Base-by-base conservation (phyloP, 2,329 filamentous ascomycete genomes). In the Gaeumannomyces sp. region DNA sequence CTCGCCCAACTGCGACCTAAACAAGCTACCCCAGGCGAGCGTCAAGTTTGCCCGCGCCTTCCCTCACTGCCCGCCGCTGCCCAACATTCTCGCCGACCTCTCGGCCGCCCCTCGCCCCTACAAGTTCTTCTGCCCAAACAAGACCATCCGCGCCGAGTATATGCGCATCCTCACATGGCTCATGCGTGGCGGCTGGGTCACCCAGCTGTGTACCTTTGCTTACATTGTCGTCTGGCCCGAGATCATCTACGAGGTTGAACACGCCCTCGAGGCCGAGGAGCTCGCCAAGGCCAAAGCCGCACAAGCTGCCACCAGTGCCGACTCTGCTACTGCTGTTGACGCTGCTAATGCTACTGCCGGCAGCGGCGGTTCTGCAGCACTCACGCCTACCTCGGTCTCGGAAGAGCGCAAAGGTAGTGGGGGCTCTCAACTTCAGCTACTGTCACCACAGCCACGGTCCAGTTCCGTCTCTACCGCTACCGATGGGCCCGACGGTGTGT, bases 81-180 rank as follows among this genome's bases (percentile, higher is more conserved):
- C 92, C 11, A 93, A 93, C 73, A 94, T 99, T 78, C 83, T 99
- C n/a, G 89, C 90, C 63, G 84, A 90, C 66, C 80, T 99, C 8
- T 95, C 91, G 56, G 88, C 89, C 6, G 88, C 88, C 4, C 93
- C 95, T 2, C 86, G 92, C 35, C 88, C 90, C 0, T 99, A 93
- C 78, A 91, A 92, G 71, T 83, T 83, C 64, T 89, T 96, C 69
- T 93, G 93, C 59, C 94, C 94, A 0, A 93, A 88, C 72, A 93
- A 93, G 74, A 90, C 92, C 71, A 93, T 97, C 73, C 90, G 94
- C 59, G 88, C 89, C 8, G 88, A 89, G 2, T 99, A 97, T 75
- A 89, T 98, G 76, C 86, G 91, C 45, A 96, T 98, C 76, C 81
- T 99, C 31, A 93, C 92, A 28, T 99, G 94, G 92, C 84, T 99